Base-by-base conservation (phyloP, 345 rosid genomes). In the Eutrema japonicum region DNA sequence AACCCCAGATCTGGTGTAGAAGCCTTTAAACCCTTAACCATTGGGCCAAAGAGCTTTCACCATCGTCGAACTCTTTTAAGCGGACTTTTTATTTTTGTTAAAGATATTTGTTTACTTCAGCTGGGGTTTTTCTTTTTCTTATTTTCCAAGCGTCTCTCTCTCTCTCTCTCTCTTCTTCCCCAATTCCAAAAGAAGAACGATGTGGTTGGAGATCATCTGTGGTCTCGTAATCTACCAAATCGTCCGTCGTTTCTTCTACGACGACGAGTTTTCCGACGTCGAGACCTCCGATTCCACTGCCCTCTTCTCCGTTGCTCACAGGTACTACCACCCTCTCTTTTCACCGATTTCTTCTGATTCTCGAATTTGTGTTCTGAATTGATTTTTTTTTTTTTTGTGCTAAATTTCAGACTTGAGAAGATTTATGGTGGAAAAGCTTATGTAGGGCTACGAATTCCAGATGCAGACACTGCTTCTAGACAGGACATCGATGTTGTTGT, bases 361-460 rank as follows among this genome's bases (percentile, higher is more conserved):
- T 45, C 29, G 3, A 6, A 35, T 5, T 41, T 8, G 45, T 47
- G 3, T 11, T 4, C 14, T 3, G 10, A 10, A 50, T 40, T 52
- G 54, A n/a, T 63, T 52, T 11, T 68, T 12, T 2, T 3, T n/a
- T 42, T 10, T 9, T 3, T 27, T 18, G 22, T 18, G 22, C 41
- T 37, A 8, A 37, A 37, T n/a, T 68, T 35, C 55, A 93, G 98
- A 53, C 84, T 94, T 18, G 97, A 91, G 70, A 94, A 91, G 86
- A 87, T 91, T 53, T 85, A 87, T 68, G 88, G 87, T 60, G 98
- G 98, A 45, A 94, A 91, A 64, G 88, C 82, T 3, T 89, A 87
- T 58, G 84, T 86, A 4, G 98, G 98, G 50, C 98, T 94, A 72
- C 90, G 89, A 42, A 86, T 94, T 80, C 98, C 97, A 2, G 97